Percentiles rank a stretch among this genome's conserved stretches.
Evolutionary conservation across 2,329 filamentous ascomycete genomes (phyloP).

Genomic region (Fusarium tjaetaba): DNA sequence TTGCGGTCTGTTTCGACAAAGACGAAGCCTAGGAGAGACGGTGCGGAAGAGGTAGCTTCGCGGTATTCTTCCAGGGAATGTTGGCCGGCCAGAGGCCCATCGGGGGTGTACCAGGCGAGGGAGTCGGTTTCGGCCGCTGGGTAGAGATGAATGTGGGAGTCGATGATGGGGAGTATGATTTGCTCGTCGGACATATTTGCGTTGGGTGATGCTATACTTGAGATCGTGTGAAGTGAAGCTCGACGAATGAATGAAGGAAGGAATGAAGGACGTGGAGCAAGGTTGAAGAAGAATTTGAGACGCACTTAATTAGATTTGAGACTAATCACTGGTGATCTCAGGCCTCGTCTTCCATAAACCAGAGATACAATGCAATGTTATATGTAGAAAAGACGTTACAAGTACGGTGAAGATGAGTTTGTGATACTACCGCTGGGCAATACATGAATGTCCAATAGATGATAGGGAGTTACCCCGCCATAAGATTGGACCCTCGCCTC

Average conservation of each 20-base stretch:
- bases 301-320: background rate
- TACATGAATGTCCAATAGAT: slow-evolving; percentile 6
- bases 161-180: slow-evolving; percentile 72
- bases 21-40: slow-evolving; percentile 73
- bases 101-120: slow-evolving; percentile 74
- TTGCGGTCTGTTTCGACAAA: slow-evolving; percentile 86
- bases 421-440: background rate
- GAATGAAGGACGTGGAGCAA: background rate
- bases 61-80: slow-evolving; percentile 73
- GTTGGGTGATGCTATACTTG: background rate
- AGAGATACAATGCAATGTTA: background rate
- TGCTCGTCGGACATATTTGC: slow-evolving; percentile 51
- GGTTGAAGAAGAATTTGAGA: background rate
- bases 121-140: slow-evolving; percentile 72
- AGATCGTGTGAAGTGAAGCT: background rate
- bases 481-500: slow-evolving; percentile 13
- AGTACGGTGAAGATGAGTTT: slow-evolving; percentile 25
- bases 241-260: background rate
- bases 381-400: slow-evolving; percentile 12
- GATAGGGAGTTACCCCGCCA: slow-evolving; percentile 33
- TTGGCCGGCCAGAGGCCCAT: slow-evolving; percentile 68
- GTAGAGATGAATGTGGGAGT: slow-evolving; percentile 93
- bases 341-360: background rate
- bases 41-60: slow-evolving; percentile 53
- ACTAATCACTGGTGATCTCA: background rate